These are phyloP conservation scores for Pestalotiopsis sp. DNA, from an alignment of 2,329 filamentous ascomycete genomes.

Conservation along the genomic window DNA sequence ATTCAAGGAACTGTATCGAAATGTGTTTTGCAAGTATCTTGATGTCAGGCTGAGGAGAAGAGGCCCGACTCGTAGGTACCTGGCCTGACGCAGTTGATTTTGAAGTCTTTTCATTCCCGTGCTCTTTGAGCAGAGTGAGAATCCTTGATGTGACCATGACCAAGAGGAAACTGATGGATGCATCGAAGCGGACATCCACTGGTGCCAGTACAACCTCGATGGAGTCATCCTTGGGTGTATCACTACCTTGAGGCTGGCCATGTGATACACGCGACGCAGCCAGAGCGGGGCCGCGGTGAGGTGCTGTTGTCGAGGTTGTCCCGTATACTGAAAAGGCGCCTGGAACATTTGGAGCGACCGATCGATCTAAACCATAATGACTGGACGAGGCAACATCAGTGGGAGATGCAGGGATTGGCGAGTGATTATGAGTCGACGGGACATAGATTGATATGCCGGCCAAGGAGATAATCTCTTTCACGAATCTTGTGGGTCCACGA, in stretches of 20 bases:
- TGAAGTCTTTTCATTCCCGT: slow-evolving; percentile 16
- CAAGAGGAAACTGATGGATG: slow-evolving; percentile 58
- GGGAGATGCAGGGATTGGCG: slow-evolving; percentile 35
- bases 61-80: slow-evolving; percentile 17
- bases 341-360: slow-evolving; percentile 54
- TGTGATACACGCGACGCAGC: slow-evolving; percentile 6
- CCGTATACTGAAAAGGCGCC: slow-evolving; percentile 61
- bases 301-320: slow-evolving; percentile 24
- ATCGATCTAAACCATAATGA: slow-evolving; percentile 23
- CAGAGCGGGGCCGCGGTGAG: slow-evolving; percentile 1
- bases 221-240: slow-evolving; percentile 31
- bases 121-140: slow-evolving; percentile 44
- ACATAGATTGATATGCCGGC: slow-evolving; percentile 56
- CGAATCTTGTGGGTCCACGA: slow-evolving; percentile 54
- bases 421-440: slow-evolving; percentile 51
- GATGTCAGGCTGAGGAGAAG: slow-evolving; percentile 38
- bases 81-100: slow-evolving; percentile 15
- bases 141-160: slow-evolving; percentile 54
- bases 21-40: slow-evolving; percentile 51
- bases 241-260: slow-evolving; percentile 15
- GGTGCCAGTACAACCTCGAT: slow-evolving; percentile 57
- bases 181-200: slow-evolving; percentile 55
- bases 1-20: slow-evolving; percentile 58
- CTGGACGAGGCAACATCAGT: slow-evolving; percentile 13
- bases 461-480: slow-evolving; percentile 57